Base-by-base conservation (phyloP, 139 green algal genomes). In the Bryopsis sp. region DNA sequence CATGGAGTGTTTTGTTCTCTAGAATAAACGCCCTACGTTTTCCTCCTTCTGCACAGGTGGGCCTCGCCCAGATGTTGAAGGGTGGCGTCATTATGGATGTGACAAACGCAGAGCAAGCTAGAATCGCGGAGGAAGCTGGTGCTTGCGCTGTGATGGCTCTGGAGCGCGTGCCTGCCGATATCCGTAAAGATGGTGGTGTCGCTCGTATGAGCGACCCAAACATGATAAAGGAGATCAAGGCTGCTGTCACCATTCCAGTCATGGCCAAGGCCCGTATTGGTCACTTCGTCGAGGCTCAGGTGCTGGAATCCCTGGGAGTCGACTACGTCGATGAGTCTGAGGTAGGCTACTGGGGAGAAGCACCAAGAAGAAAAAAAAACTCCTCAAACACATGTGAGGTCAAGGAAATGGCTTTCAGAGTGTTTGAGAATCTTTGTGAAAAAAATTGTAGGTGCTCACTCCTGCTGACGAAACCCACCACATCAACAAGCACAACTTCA, bases 401-500 rank as follows among this genome's bases (percentile, higher is more conserved):
- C 24, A 24, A 24, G 24, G 47, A 57, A 57, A 22, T 57, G 22
- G 47, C 22, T 22, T 24, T 24, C 47, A 57, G 22, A 57, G 47
- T 22, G 47, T 57, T 64, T 72, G 67, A 47, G 46, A 39, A 72
- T 59, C 60, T 43, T 4, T 69, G 3, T 29, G 11, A 26, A 32
- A 3, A 22, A 48, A 26, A 24, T 33, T 39, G 38, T 76, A 95
- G 88, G 88, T 99, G 47, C 84, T 99, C 6, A 99, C 94, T 5
- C 94, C 94, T 24, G 94, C 94, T 28, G 94, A 99, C 73, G 94
- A 99, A 66, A 79, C 94, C 36, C 90, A 99, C 81, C 94, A 99
- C 94, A 99, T 96, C 79, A 98, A 98, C 90, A 99, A 99, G 90
- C 94, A 98, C 84, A 94, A 96, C 79, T 99, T 97, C 88, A 95